Evolutionary conservation across 805 yeast species (phyloP), one percentile per base, ranked within the genome.

Genomic region (Kluyveromyces starmeri): DNA sequence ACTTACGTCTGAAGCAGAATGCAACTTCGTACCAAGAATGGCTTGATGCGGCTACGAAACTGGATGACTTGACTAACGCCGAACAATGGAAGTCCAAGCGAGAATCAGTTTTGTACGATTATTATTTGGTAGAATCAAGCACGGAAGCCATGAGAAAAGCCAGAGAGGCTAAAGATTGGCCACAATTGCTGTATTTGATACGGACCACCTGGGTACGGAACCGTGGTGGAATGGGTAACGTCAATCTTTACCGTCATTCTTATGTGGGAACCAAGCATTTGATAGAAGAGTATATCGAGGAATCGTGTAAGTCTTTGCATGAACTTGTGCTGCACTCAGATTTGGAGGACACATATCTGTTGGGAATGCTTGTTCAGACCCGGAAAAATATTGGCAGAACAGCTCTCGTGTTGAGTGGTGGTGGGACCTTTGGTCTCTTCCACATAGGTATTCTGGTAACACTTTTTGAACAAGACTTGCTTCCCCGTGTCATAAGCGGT

Each of bases 361-460:
- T 89, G 37, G 83, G 83, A 2, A 83, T 83, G 71, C 63, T 89
- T 21, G 73, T 82, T 25, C 95, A 89, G 52, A 83, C 96, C 0
- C 68, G 96, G 40, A 83, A 83, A 55, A 85, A 88, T 48, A 83
- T 83, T 34, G 99, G 99, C 1, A 68, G 96, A 36, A 88, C 97
- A 0, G 98, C 97, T 0, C 63, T 92, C 18, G 85, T 94, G n/a
- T 68, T 92, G 35, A 80, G 94, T 31, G 99, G 99, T 2, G 99
- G 99, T 2, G 86, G 95, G 2, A 83, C 95, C 4, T 83, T 89
- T 62, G 98, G 97, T 0, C 61, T 89, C 33, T 76, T 88, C 41
- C 97, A 89, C 45, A 82, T 86, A 38, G 99, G 99, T 1, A 96
- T 92, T 0, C 61, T 89, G 29, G 75, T 84, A 4, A 82, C 92